Evolutionary conservation across 192 early-diverging fungal genomes (phyloP), one percentile per base, ranked within the genome.

Genomic region (Lobosporangium transversale): DNA sequence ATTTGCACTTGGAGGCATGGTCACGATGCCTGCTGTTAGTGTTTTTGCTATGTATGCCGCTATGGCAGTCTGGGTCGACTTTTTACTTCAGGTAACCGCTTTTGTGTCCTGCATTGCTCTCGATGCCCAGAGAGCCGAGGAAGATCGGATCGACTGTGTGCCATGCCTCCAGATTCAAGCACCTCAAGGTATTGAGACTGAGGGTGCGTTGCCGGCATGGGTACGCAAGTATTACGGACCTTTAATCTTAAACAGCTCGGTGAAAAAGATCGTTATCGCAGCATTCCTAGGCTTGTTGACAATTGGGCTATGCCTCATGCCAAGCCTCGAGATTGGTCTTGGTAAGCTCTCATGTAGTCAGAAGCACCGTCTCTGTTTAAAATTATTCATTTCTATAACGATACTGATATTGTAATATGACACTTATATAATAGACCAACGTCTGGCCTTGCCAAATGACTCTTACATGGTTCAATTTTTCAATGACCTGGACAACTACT

Each of bases 1-100:
- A 4, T 90, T 90, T 66, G 86, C 83, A 32, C 61, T 88, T 29
- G 89, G 87, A 21, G 83, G 80, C 2, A 53, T 90, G 43, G 88
- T 90, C 3, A 85, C 81, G 9, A 90, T 90, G 87, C 89, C 89
- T 0, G 89, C 89, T 9, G 89, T 90, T n/a, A 87, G 85, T 33
- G 84, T 82, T 43, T 90, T 90, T 74, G 87, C 89, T 23, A 80
- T 90, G 58, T 86, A 85, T 58, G 88, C 89, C n/a, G 82, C 89
- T 3, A 58, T 87, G 62, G 88, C 89, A 33, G 85, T 90, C 8
- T 87, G 82, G 79, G 73, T 87, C 0, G 87, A 87, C 43, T 90
- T 89, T 64, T 50, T 87, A n/a, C 80, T 90, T 12, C 89, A 90
- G 52, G 83, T 88, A 9, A 90, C 87, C 4, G 84, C 80, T 0